Conservation (phyloP, 1,139 yeast genomes). For the Pichia cactophila region DNA sequence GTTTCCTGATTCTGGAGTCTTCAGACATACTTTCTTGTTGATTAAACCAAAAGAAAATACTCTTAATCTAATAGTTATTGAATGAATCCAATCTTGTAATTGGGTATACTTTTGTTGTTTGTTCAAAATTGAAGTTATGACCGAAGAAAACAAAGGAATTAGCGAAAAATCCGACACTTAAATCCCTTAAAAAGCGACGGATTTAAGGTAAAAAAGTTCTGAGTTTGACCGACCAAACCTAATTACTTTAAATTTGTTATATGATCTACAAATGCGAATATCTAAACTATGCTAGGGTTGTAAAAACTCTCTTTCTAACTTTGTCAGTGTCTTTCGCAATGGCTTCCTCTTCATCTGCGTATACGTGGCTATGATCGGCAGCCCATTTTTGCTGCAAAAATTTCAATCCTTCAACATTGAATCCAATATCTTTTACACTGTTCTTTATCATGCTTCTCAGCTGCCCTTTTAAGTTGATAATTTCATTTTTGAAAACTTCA, state of each 20-base stretch:
- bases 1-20: neutral
- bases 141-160: neutral
- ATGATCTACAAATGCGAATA: neutral
- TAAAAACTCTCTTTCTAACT: conserved; percentile 57
- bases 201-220: neutral
- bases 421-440: conserved; percentile 63
- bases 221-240: too few species aligned
- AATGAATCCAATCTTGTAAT: too few species aligned
- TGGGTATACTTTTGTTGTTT: too few species aligned
- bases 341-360: conserved; percentile 56
- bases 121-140: neutral
- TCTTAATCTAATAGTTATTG: too few species aligned
- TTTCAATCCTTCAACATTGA: conserved; percentile 76
- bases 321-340: conserved; percentile 27
- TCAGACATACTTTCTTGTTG: neutral
- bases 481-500: conserved; percentile 50
- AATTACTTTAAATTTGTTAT: too few species aligned
- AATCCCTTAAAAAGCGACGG: neutral
- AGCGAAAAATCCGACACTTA: neutral
- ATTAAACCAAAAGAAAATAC: neutral
- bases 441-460: conserved; percentile 46
- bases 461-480: conserved; percentile 49
- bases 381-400: conserved; percentile 76
- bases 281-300: conserved; percentile 26
- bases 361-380: conserved; percentile 63